Evolutionary conservation across 2,329 filamentous ascomycete species (phyloP), one percentile per base, ranked within the genome.

Genomic region (Arthrobotrys iridis): DNA sequence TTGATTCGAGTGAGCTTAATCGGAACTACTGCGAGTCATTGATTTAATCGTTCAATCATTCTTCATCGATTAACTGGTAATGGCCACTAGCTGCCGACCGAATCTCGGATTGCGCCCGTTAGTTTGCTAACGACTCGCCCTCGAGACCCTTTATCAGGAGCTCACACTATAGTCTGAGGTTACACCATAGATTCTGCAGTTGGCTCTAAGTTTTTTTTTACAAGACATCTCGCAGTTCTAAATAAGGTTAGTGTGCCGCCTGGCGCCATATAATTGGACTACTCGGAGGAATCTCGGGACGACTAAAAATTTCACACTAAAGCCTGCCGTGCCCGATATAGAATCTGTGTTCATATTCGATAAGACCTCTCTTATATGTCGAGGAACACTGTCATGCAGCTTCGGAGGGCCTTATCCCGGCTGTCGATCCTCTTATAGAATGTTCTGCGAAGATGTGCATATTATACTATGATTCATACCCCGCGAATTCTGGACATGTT

Each of bases 211-310:
- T n/a, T n/a, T n/a, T n/a, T n/a, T n/a, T n/a, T n/a, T n/a, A n/a
- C n/a, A n/a, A n/a, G n/a, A n/a, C n/a, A n/a, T n/a, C n/a, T n/a
- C n/a, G n/a, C n/a, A n/a, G n/a, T n/a, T 48, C 22, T 10, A 2
- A 37, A 37, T 26, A 48, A 26, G 13, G 43, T 43, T 50, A 50
- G 33, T 4, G 15, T 30, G 15, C 37, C 8, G 22, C 33, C 22
- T 37, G 15, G 52, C 52, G 43, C 55, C 10, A 63, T 55, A 13
- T 55, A 35, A 55, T 71, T 71, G 66, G 66, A 10, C 55, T 52
- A 40, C 57, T 75, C 70, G 70, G 70, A 75, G 70, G 46, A 68
- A 75, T 75, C 70, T 75, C 70, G 70, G 70, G 40, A 57, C 46
- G 40, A 46, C 41, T 33, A 67, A 59, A 57, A 37, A 35, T 20